These are phyloP conservation scores for Salix dunnii DNA, from an alignment of 345 rosid genomes.

Conservation along the genomic window DNA sequence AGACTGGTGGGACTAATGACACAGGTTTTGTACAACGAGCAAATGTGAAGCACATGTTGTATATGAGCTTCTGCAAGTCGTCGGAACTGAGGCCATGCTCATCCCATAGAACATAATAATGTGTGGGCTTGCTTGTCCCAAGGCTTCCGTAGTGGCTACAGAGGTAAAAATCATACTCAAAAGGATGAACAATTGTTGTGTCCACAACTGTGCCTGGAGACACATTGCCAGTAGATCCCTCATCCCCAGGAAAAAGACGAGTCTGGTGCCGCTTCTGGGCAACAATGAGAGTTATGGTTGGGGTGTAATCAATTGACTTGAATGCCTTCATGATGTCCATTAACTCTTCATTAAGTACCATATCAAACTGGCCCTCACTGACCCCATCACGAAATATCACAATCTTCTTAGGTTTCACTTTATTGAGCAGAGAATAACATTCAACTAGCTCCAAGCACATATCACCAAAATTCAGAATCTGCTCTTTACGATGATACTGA, in stretches of 20 bases:
- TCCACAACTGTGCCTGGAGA: constrained; percentile 83
- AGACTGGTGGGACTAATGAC: constrained; percentile 74
- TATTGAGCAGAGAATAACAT: constrained; percentile 38
- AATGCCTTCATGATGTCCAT: constrained; percentile 49
- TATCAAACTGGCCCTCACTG: constrained; percentile 73
- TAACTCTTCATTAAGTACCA: constrained; percentile 74
- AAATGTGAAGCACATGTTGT: constrained; percentile 77
- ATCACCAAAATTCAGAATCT: constrained; percentile 58
- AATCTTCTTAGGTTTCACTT: constrained; percentile 51
- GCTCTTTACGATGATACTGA: constrained; percentile 57
- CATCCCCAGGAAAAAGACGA: constrained; percentile 63
- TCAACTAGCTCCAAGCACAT: constrained; percentile 67
- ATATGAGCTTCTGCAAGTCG: constrained; percentile 61
- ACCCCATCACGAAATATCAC: constrained; percentile 89
- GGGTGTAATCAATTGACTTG: constrained; percentile 34
- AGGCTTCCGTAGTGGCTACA: constrained; percentile 75
- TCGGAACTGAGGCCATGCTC: constrained; percentile 65
- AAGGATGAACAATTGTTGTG: constrained; percentile 62
- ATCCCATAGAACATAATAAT: constrained; percentile 73
- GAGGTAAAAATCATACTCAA: constrained; percentile 69
- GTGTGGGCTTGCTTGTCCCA: constrained; percentile 88
- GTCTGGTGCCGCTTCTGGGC: constrained; percentile 84
- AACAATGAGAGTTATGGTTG: constrained; percentile 64
- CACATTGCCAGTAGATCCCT: constrained; percentile 47
- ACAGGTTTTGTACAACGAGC: constrained; percentile 87